Conservation (phyloP, 148 eudicot genomes). For the Fagopyrum tataricum region DNA sequence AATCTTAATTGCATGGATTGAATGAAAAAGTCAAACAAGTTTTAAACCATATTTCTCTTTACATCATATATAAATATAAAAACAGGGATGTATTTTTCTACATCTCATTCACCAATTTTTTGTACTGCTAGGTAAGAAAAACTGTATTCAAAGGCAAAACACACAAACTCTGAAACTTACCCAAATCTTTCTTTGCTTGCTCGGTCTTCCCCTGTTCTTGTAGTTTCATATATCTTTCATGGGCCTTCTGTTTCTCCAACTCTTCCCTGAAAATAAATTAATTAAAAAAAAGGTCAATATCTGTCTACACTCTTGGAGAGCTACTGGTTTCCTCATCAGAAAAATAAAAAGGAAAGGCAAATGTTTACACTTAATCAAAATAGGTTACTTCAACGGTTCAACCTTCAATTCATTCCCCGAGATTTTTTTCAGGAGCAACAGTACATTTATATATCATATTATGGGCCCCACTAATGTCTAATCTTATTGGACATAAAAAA, state of each 20-base stretch:
- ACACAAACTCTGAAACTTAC: slow-evolving; percentile 20
- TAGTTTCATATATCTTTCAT: slow-evolving; percentile 85
- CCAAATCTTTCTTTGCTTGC: slow-evolving; percentile 20
- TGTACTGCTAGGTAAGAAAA: not conserved
- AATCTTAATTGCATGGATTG: too few relatives aligned
- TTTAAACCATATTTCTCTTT: not conserved
- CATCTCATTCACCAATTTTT: not conserved
- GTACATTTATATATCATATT: too few relatives aligned
- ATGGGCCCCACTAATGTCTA: too few relatives aligned
- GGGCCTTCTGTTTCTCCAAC: slow-evolving; percentile 75
- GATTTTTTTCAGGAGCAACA: too few relatives aligned
- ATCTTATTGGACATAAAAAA: too few relatives aligned
- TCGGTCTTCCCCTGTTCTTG: slow-evolving; percentile 98
- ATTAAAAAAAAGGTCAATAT: not conserved
- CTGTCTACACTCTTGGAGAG: not conserved
- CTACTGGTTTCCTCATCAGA: not conserved
- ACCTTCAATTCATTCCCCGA: too few relatives aligned
- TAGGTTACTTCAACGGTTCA: too few relatives aligned
- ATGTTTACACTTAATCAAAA: too few relatives aligned
- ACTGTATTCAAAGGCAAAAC: too few relatives aligned
- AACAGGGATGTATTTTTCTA: not conserved
- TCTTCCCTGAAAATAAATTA: slow-evolving; percentile 53
- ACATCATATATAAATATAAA: too few relatives aligned
- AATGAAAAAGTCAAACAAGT: not conserved
- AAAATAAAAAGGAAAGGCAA: too few relatives aligned